Base-by-base conservation (phyloP, 208 protist genomes). In the Perkinsela sp. region DNA sequence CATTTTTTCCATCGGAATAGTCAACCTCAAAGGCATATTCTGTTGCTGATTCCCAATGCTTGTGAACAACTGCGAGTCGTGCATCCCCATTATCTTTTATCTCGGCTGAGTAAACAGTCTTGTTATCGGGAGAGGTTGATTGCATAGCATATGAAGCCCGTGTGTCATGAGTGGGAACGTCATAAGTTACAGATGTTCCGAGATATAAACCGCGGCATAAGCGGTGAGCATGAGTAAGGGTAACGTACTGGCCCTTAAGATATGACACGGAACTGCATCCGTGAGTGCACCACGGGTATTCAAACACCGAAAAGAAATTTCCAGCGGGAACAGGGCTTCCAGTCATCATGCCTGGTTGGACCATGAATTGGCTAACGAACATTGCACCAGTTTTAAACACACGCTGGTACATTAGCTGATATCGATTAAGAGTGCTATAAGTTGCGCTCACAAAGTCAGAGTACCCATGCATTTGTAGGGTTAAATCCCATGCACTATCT, bases 391-490 rank as follows among this genome's bases (percentile, higher is more conserved):
- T 85, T 70, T 74, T 83, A 32, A 75, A 81, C 31, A 82, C 73
- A 72, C 81, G 82, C 76, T 92, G 86, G 73, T 92, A 90, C 78
- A 86, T 85, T 31, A 92, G 79, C 73, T 81, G 76, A 74, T 82
- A 90, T 67, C 83, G 80, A 74, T 84, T 89, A 67, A 88, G 68
- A 57, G 86, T 90, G 74, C 77, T 90, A 76, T 83, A 92, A 22
- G 80, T 80, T 48, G 83, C 86, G 1, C 76, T 77, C 28, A 88
- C 69, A 67, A 90, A 71, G 70, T 92, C 86, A 32, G 74, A 80
- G 78, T 89, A 92, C 32, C 84, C 84, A 73, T 89, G 87, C 84
- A 89, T 87, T 76, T 92, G 86, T 48, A 89, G 70, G 48, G 77
- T 83, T 1, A 92, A 31, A 74, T 92, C 86, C 83, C 84, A 92